Evolutionary conservation across 139 green algal genomes (phyloP).

Genomic region (Chlorella sorokiniana): DNA sequence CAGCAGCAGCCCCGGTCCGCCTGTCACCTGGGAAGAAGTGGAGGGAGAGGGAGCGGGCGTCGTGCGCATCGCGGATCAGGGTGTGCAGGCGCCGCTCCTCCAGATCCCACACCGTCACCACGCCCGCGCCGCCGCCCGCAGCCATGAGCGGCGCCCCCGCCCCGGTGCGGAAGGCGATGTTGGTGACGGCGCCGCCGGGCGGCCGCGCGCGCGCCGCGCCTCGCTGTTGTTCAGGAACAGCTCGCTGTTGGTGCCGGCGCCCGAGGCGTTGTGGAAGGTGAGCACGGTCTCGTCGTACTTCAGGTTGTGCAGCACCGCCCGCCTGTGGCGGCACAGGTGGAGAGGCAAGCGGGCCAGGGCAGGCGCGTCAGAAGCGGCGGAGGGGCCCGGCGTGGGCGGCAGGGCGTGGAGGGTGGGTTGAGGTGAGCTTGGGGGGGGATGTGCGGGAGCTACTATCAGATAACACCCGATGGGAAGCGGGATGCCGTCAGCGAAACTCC

Average conservation of each 20-base stretch:
- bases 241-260: conserved; percentile 49
- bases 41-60: conserved; percentile 51
- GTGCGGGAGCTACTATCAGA: conserved; percentile 53
- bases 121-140: conserved; percentile 69
- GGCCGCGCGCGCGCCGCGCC: conserved; percentile 19
- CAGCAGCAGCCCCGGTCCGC: background rate
- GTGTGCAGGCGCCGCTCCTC: conserved; percentile 78
- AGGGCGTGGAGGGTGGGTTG: background rate
- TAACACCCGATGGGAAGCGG: conserved; percentile 37
- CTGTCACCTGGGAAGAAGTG: conserved; percentile 70
- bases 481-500: conserved; percentile 48
- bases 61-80: conserved; percentile 78
- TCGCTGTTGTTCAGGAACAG: conserved; percentile 27
- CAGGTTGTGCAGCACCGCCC: conserved; percentile 87
- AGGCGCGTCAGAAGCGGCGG: background rate
- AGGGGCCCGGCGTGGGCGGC: background rate
- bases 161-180: conserved; percentile 71
- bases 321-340: conserved; percentile 35
- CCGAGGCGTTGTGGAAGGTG: conserved; percentile 74
- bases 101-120: conserved; percentile 93
- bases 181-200: conserved; percentile 46
- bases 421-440: background rate
- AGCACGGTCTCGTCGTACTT: conserved; percentile 65
- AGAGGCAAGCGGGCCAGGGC: background rate
- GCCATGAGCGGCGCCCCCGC: conserved; percentile 76